These are phyloP conservation scores for Cercospora zeina DNA, from an alignment of 2,329 filamentous ascomycete genomes.

Conservation along the genomic window DNA sequence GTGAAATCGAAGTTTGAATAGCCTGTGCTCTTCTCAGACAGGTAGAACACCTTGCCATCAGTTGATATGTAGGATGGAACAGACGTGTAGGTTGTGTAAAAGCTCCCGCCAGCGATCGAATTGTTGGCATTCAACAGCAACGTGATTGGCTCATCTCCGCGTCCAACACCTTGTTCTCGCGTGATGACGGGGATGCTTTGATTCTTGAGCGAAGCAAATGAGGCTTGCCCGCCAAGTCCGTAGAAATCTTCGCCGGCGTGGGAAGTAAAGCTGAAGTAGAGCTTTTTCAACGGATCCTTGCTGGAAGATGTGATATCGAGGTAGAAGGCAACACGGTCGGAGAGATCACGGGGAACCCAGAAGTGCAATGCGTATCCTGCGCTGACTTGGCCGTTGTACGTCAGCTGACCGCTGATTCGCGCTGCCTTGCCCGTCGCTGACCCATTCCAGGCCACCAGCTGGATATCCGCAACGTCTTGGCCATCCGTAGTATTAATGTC, in stretches of 20 bases:
- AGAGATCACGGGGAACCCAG: conserved; percentile 29
- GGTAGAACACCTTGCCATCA: conserved; percentile 38
- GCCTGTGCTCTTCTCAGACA: conserved; percentile 37
- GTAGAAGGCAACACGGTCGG: conserved; percentile 30
- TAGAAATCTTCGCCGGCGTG: conserved; percentile 34
- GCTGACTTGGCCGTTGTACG: conserved; percentile 25
- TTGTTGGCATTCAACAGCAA: conserved; percentile 32
- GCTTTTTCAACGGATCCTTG: conserved; percentile 30
- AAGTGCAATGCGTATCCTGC: conserved; percentile 30
- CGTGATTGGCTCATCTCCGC: conserved; percentile 36
- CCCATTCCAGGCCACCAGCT: conserved; percentile 23
- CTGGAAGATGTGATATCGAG: conserved; percentile 23
- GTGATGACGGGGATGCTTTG: conserved; percentile 35
- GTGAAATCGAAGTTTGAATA: conserved; percentile 42
- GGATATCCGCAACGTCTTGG: conserved; percentile 29
- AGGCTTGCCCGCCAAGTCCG: conserved; percentile 35
- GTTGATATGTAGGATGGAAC: conserved; percentile 41
- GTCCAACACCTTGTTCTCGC: conserved; percentile 37
- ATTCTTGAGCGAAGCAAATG: conserved; percentile 36
- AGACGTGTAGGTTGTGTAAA: conserved; percentile 42
- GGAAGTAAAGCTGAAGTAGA: conserved; percentile 33
- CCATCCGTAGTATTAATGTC: conserved; percentile 30
- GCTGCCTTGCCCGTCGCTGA: conserved; percentile 27
- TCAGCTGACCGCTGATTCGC: conserved; percentile 30
- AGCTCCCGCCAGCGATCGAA: conserved; percentile 37